Conservation (phyloP, 108 stramenopile genomes). For the Conticribra weissflogii region DNA sequence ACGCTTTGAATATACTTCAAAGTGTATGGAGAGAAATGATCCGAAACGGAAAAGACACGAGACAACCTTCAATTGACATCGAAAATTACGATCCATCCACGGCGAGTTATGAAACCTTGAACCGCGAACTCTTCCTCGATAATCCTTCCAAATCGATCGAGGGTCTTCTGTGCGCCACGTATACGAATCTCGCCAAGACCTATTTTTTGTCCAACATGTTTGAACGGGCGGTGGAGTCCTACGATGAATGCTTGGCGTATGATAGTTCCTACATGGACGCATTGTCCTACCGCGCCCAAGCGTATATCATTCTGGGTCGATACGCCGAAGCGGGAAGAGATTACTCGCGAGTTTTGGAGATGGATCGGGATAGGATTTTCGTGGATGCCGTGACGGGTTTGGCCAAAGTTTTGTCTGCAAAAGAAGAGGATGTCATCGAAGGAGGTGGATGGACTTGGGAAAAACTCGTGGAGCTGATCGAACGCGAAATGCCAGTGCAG, state of each 20-base stretch:
- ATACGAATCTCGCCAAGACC: constrained; percentile 60
- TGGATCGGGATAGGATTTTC: constrained; percentile 55
- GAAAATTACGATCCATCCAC: not conserved
- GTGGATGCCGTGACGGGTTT: constrained; percentile 69
- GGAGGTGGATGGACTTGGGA: constrained; percentile 63
- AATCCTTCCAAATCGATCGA: constrained; percentile 61
- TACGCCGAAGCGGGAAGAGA: constrained; percentile 67
- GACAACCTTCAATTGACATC: no score
- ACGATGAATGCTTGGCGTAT: constrained; percentile 57
- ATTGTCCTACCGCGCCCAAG: constrained; percentile 58
- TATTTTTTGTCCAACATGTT: constrained; percentile 90
- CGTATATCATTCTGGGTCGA: constrained; percentile 71
- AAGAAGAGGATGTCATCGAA: constrained; percentile 67
- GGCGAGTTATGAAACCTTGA: constrained; percentile 21
- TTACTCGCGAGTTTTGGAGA: constrained; percentile 56
- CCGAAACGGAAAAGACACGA: constrained; percentile 20
- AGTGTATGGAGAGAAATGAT: constrained; percentile 20
- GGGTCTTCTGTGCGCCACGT: constrained; percentile 62
- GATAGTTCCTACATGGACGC: constrained; percentile 73
- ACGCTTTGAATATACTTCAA: constrained; percentile 48
- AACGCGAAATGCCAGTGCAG: constrained; percentile 41
- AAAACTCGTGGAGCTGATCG: constrained; percentile 39
- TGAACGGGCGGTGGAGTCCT: constrained; percentile 66
- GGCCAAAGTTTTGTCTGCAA: constrained; percentile 66
- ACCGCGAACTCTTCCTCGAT: constrained; percentile 62